A percentile compares a stretch with the other conserved stretches of the same genome.
phyloP scores from a whole-genome alignment of 495 filamentous ascomycete genomes.

The Neurospora intermedia region DNA sequence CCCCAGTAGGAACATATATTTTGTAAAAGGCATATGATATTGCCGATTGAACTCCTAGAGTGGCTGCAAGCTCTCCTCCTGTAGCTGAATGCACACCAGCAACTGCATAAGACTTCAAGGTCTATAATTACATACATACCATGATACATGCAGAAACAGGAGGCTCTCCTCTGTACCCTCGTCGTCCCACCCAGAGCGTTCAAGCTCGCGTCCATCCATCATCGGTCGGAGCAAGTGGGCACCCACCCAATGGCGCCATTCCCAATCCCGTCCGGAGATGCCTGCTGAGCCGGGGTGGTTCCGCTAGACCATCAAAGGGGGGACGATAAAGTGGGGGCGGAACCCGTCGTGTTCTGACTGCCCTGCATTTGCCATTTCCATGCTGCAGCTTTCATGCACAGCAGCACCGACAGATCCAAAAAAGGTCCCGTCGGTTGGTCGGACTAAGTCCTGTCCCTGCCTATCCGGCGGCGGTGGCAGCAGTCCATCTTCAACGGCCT shows the following conservation, averaged over 20 bases:
- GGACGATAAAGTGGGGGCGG: background rate
- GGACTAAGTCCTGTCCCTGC: background rate
- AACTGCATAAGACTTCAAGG: background rate
- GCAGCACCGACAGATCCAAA: background rate
- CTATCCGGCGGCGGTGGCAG: background rate
- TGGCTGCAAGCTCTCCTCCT: fast-evolving
- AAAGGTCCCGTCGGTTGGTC: background rate
- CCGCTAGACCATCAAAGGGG: background rate
- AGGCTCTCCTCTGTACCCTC: background rate
- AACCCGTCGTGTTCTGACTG: background rate
- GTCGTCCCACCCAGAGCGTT: background rate
- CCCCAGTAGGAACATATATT: background rate
- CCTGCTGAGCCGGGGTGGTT: background rate
- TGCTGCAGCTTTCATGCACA: background rate
- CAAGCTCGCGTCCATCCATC: background rate
- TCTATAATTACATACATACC: background rate
- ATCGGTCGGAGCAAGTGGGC: background rate
- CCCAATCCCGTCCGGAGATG: background rate
- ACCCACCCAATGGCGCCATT: background rate
- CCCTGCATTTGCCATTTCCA: background rate
- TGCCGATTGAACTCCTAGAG: background rate
- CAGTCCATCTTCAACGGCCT: background rate
- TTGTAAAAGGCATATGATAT: background rate
- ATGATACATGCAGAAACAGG: background rate
- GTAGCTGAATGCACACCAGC: background rate